Base-by-base conservation (phyloP, 352 stramenopile genomes). In the Globisporangium barbulae region DNA sequence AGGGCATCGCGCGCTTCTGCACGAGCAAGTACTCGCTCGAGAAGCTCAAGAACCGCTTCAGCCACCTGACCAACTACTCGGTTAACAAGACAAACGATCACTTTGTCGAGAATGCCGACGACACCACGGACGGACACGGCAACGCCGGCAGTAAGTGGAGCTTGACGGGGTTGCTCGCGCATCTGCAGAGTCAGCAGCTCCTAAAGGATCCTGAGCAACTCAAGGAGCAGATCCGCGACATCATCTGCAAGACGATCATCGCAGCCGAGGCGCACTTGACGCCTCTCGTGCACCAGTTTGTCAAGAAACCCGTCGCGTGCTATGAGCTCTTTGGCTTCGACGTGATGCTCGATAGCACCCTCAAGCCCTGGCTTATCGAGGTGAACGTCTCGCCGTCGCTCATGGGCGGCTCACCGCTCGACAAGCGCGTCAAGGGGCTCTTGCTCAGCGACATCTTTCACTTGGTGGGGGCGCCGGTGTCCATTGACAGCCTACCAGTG, bases 1-100 rank as follows among this genome's bases (percentile, higher is more conserved):
- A 97, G 63, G 90, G 90, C 1, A 81, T 97, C 31, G 79, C 81
- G 13, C 76, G 89, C 15, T 96, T 97, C 60, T 93, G 84, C 56
- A 95, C 88, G 25, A 78, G 73, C 12, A 76, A 85, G 47, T 97
- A 97, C 67, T 82, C 76, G 19, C 61, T 87, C 2, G 53, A 64
- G 17, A 81, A 88, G 39, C 75, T 84, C n/a, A 81, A 76, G 41
- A 90, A 90, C 52, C 79, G 81, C 1, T 86, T 90, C 49, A 70
- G 73, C 0, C 83, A 92, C 56, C 61, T 92, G 25, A 90, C 83
- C n/a, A 92, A 92, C 57, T 92, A 90, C 72, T 77, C 80, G 37
- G 73, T 92, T 31, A 92, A 92, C 75, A 92, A 90, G 61, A 74
- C 66, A 12, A 90, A 76, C 59, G 67, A 67, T 9, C 56, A 61